Conservation (phyloP, 2,329 filamentous ascomycete genomes). For the Seiridium unicorne region DNA sequence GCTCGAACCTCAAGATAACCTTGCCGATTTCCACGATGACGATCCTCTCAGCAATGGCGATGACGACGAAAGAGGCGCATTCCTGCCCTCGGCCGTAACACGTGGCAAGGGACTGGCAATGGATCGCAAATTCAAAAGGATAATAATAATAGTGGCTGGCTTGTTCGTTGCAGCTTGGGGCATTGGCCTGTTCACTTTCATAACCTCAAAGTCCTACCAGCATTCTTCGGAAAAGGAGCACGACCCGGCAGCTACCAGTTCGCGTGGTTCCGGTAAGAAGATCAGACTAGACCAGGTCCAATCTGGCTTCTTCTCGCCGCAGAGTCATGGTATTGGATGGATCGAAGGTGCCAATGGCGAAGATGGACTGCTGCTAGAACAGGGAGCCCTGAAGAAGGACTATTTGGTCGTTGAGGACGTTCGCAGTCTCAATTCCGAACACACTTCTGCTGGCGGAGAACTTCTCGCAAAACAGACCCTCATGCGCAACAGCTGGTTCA, state of each 20-base stretch:
- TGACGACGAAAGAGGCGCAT: conserved; percentile 49
- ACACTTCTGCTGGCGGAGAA: conserved; percentile 33
- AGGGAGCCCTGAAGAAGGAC: conserved; percentile 60
- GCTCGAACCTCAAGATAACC: conserved; percentile 25
- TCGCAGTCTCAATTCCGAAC: conserved; percentile 48
- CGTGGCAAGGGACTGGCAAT: conserved; percentile 49
- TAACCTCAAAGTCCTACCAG: conserved; percentile 64
- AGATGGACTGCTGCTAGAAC: conserved; percentile 83
- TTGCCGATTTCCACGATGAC: conserved; percentile 42
- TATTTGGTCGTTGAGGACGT: conserved; percentile 89
- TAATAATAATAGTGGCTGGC: conserved; percentile 58
- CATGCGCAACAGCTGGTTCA: conserved; percentile 69
- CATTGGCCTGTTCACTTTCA: conserved; percentile 64
- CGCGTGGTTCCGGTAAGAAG: conserved; percentile 65
- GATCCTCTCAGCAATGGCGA: conserved; percentile 41
- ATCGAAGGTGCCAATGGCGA: conserved; percentile 71
- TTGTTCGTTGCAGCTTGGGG: conserved; percentile 68
- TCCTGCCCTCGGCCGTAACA: conserved; percentile 39
- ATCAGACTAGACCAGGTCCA: conserved; percentile 73
- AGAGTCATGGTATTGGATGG: conserved; percentile 70
- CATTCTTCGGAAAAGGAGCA: conserved; percentile 62
- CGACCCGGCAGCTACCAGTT: conserved; percentile 63
- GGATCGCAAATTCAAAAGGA: conserved; percentile 63
- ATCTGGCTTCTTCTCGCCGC: conserved; percentile 62
- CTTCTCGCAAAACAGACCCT: conserved; percentile 61